Evolutionary conservation across 2,329 filamentous ascomycete genomes (phyloP).

Genomic region (Trichophyton schoenleinii): DNA sequence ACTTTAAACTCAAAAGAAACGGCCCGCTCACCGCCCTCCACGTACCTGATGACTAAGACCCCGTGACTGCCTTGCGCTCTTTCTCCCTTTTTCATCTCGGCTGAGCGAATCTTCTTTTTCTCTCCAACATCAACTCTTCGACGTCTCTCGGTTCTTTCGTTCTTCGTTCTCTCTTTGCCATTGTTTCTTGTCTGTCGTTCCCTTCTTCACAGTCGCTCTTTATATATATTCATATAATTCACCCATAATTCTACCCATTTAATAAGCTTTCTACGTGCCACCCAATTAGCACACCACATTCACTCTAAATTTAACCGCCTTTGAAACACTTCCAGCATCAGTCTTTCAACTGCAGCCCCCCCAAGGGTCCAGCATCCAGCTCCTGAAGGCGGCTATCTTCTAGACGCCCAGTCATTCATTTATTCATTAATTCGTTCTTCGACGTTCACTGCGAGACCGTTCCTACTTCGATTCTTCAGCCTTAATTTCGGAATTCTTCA

Average conservation of each 20-base stretch:
- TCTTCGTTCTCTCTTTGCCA: background rate
- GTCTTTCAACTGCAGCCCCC: background rate
- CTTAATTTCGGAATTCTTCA: slow-evolving; percentile 7
- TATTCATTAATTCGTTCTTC: background rate
- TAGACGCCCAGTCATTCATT: background rate
- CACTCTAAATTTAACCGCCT: slow-evolving; percentile 2
- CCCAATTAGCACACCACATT: background rate
- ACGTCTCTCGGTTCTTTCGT: background rate
- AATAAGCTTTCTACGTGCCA: slow-evolving; percentile 1
- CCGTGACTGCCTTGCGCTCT: slow-evolving; percentile 1
- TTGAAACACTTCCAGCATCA: slow-evolving; percentile 5
- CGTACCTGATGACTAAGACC: slow-evolving; percentile 1
- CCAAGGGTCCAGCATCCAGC: background rate
- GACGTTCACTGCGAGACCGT: background rate
- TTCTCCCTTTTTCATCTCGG: background rate
- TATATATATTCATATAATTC: slow-evolving; percentile 2
- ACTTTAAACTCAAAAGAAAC: background rate
- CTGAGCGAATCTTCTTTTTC: background rate
- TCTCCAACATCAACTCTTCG: background rate
- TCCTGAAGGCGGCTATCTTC: background rate
- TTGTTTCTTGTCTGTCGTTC: background rate
- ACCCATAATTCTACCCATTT: slow-evolving; percentile 4
- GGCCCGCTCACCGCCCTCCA: slow-evolving; percentile 3
- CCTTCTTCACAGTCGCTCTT: slow-evolving; percentile 1
- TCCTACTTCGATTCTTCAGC: background rate